Evolutionary conservation across 2,329 filamentous ascomycete genomes (phyloP).

Genomic region (Cercospora nicotianae): DNA sequence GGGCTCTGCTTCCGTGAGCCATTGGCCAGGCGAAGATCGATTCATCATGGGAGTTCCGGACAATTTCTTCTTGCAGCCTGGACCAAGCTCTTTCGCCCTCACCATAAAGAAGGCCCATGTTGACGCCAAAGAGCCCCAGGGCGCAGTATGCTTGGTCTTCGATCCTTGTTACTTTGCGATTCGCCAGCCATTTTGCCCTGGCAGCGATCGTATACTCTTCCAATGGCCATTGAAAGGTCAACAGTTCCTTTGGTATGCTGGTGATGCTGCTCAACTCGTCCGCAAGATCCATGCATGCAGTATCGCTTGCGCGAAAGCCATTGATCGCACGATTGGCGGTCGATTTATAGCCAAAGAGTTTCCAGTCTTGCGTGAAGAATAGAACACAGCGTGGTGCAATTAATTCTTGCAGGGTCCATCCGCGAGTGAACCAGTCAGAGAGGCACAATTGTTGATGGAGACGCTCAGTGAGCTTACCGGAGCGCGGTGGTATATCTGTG

Average conservation of each 20-base stretch:
- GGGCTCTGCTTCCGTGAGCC: not conserved
- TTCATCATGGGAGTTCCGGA: slow-evolving; percentile 1
- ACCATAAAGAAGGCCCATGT: slow-evolving; percentile 36
- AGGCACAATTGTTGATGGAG: not conserved
- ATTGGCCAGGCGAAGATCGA: slow-evolving; percentile 2
- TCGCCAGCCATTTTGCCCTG: slow-evolving; percentile 17
- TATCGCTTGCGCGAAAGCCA: not conserved
- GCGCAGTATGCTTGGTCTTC: slow-evolving; percentile 50
- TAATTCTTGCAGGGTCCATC: slow-evolving; percentile 2
- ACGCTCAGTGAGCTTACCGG: not conserved
- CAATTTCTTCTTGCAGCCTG: slow-evolving; percentile 12
- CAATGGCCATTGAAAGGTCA: not conserved
- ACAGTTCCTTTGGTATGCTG: not conserved
- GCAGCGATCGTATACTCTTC: not conserved
- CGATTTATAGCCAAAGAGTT: slow-evolving; percentile 1
- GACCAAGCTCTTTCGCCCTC: slow-evolving; percentile 1
- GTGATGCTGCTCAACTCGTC: not conserved
- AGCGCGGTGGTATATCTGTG: not conserved
- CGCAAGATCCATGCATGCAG: not conserved
- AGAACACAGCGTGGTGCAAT: slow-evolving; percentile 3
- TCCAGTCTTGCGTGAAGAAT: slow-evolving; percentile 9
- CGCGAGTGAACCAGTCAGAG: slow-evolving; percentile 9
- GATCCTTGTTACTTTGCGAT: slow-evolving; percentile 12
- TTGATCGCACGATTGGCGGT: not conserved
- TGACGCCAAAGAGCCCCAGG: slow-evolving; percentile 46